A percentile compares a stretch with the other conserved stretches of the same genome.
Conservation (phyloP, 2,329 filamentous ascomycete genomes). For the Xylaria sp. region DNA sequence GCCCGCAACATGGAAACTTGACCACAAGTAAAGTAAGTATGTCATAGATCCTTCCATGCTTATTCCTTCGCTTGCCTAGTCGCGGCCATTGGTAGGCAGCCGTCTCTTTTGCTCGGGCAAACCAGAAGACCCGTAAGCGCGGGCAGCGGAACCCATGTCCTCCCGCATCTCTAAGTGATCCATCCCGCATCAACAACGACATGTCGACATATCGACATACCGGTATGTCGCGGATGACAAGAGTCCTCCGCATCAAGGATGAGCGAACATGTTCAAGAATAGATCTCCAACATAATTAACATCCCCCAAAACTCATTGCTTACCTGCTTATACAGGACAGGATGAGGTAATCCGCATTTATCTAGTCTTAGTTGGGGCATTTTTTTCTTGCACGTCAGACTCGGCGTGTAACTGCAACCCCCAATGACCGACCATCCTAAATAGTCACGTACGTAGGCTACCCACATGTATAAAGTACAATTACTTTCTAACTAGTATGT, state of each 20-base stretch:
- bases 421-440: not conserved
- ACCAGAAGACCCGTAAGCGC: not conserved
- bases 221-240: not conserved
- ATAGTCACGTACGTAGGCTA: not conserved
- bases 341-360: constrained; percentile 8
- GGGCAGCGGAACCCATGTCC: not conserved
- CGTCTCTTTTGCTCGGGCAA: not conserved
- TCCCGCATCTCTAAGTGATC: not conserved
- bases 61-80: not conserved
- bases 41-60: constrained; percentile 12
- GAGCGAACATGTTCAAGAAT: not conserved
- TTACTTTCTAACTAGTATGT: constrained; percentile 5
- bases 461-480: too few species aligned
- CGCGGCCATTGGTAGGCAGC: not conserved
- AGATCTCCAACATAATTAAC: not conserved
- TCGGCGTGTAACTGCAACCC: constrained; percentile 2
- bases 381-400: not conserved
- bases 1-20: not conserved
- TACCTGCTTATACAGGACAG: not conserved
- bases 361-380: not conserved
- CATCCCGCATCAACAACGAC: not conserved
- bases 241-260: not conserved
- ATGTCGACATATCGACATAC: not conserved
- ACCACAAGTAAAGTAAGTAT: not conserved
- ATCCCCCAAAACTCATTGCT: too few species aligned